Conservation (phyloP, 129 eudicot genomes). For the Lactuca sativa region DNA sequence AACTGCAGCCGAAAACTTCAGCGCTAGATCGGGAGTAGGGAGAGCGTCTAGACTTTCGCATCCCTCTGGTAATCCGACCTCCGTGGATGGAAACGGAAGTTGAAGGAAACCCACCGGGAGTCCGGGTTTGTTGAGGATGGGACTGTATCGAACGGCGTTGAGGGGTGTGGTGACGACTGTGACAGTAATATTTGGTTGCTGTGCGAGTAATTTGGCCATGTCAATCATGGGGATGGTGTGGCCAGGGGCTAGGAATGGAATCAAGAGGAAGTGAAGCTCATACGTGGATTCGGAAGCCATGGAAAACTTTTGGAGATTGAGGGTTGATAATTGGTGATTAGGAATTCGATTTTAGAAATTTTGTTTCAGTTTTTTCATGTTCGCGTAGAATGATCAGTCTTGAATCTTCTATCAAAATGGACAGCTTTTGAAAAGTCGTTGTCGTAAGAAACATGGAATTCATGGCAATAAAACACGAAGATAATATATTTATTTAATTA, state of each 20-base stretch:
- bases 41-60: conserved; percentile 51
- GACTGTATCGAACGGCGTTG: conserved; percentile 38
- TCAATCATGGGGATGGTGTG: conserved; percentile 54
- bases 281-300: background rate
- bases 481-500: too few species aligned
- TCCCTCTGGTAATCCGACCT: conserved; percentile 55
- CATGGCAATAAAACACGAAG: background rate
- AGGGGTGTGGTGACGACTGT: conserved; percentile 52
- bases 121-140: conserved; percentile 28
- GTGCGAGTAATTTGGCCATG: conserved; percentile 45
- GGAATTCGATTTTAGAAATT: background rate
- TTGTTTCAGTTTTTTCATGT: background rate
- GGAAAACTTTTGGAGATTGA: too few species aligned
- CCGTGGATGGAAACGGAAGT: conserved; percentile 44
- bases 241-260: conserved; percentile 49
- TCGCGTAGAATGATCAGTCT: background rate
- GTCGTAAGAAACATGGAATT: background rate
- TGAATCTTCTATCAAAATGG: background rate
- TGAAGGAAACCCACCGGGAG: conserved; percentile 25
- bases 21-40: conserved; percentile 25
- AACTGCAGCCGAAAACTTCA: conserved; percentile 29
- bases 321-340: background rate
- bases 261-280: conserved; percentile 46
- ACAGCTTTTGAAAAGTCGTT: background rate
- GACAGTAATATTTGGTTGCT: conserved; percentile 39